phyloP scores from a whole-genome alignment of 129 eudicot genomes.

The Helichrysum umbraculigerum region DNA sequence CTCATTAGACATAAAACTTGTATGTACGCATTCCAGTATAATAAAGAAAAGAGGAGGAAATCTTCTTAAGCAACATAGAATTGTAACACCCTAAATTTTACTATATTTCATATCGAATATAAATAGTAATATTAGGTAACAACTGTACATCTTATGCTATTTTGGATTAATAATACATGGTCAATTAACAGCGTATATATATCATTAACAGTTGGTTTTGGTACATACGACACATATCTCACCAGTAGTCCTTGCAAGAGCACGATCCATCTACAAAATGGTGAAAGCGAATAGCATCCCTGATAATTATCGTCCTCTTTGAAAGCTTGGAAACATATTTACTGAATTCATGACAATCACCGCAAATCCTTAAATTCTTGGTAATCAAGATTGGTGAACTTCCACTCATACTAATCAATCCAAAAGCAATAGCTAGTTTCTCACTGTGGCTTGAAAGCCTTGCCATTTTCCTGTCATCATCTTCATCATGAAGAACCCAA shows the following conservation, averaged over 20 bases:
- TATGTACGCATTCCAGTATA: too few species aligned
- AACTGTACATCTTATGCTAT: too few species aligned
- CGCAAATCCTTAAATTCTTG: conserved; percentile 59
- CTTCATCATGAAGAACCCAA: conserved; percentile 62
- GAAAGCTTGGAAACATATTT: conserved; percentile 44
- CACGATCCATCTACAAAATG: conserved; percentile 50
- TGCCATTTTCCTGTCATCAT: conserved; percentile 43
- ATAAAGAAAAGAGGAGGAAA: too few species aligned
- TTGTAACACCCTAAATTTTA: too few species aligned
- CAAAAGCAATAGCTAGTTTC: conserved; percentile 53
- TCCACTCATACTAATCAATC: conserved; percentile 36
- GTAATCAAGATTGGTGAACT: conserved; percentile 40
- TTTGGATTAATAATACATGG: background rate
- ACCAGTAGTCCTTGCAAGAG: conserved; percentile 64
- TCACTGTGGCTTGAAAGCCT: conserved; percentile 54
- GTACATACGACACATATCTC: conserved; percentile 2
- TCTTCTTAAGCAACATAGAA: too few species aligned
- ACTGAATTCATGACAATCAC: conserved; percentile 56
- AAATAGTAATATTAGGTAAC: too few species aligned
- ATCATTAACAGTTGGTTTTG: too few species aligned
- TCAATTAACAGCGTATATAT: background rate
- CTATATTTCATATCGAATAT: too few species aligned
- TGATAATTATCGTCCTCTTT: conserved; percentile 40
- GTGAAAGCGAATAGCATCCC: conserved; percentile 57
- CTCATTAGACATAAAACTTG: too few species aligned